Evolutionary conservation across 2,329 filamentous ascomycete genomes (phyloP).

Genomic region (Lachnellula hyalina): DNA sequence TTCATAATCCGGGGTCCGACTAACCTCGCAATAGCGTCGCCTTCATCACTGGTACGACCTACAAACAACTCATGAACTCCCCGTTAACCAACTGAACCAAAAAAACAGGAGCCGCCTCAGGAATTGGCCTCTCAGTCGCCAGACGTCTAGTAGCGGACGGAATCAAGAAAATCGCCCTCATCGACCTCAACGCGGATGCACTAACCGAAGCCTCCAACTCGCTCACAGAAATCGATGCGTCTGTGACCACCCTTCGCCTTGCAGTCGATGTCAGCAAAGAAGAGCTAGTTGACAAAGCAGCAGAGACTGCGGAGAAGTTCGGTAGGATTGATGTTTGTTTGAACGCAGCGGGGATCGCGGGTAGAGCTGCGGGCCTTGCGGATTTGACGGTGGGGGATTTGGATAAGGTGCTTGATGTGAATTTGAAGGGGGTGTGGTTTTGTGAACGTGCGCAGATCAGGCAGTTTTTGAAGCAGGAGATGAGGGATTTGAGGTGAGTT

Average conservation of each 20-base stretch:
- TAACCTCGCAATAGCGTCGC: conserved; percentile 14
- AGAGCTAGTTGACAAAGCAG: conserved; percentile 14
- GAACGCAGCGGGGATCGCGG: conserved; percentile 40
- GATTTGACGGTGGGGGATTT: conserved; percentile 17
- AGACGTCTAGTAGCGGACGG: conserved; percentile 18
- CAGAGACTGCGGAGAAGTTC: conserved; percentile 40
- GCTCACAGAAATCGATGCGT: not conserved
- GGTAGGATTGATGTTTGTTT: conserved; percentile 50
- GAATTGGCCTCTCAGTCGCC: conserved; percentile 20
- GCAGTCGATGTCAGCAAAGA: conserved; percentile 14
- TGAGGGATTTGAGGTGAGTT: conserved; percentile 16
- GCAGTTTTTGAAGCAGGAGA: conserved; percentile 23
- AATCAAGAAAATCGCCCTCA: conserved; percentile 14
- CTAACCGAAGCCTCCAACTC: not conserved
- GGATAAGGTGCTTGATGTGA: conserved; percentile 32
- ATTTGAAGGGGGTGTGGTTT: conserved; percentile 33
- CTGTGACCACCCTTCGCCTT: conserved; percentile 6
- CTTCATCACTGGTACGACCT: conserved; percentile 18
- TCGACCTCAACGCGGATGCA: conserved; percentile 11
- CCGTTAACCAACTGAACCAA: not conserved
- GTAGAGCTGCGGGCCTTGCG: conserved; percentile 15
- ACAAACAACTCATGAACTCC: not conserved
- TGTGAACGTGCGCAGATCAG: conserved; percentile 34
- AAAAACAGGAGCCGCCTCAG: conserved; percentile 19
- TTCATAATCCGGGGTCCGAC: not conserved